Evolutionary conservation across 257 asterid genomes (phyloP).

Genomic region (Handroanthus guayacan): DNA sequence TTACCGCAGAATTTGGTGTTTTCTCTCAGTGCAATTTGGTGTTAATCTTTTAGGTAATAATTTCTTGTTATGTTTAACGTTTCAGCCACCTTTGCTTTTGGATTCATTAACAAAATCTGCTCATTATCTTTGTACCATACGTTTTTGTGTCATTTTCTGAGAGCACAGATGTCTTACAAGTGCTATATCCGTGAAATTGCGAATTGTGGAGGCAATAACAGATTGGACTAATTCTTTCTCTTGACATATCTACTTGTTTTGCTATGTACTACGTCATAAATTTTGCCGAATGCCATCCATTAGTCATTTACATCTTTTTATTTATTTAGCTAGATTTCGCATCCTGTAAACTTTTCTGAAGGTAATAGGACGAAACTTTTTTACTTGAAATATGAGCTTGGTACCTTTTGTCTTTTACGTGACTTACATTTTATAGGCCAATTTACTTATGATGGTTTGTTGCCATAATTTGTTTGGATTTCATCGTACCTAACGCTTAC

Average conservation of each 20-base stretch:
- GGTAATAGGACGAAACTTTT: background rate
- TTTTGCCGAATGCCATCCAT: background rate
- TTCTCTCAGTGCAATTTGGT: background rate
- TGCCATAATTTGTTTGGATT: background rate
- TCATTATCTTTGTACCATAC: background rate
- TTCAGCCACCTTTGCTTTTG: background rate
- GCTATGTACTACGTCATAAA: background rate
- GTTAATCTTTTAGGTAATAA: background rate
- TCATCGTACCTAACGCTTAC: background rate
- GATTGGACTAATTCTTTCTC: background rate
- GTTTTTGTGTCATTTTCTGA: background rate
- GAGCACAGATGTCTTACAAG: background rate
- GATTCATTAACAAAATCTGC: constrained; percentile 15
- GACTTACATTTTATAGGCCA: too few relatives aligned
- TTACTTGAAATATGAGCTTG: background rate
- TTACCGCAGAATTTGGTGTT: background rate
- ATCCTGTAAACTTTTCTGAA: background rate
- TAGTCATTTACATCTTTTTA: background rate
- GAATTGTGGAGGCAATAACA: background rate
- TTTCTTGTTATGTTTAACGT: background rate
- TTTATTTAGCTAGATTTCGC: background rate
- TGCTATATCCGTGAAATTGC: background rate
- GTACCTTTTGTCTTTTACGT: background rate
- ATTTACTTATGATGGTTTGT: background rate
- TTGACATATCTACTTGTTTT: background rate